Percentiles rank a stretch among this genome's conserved stretches.
Conservation (phyloP, 1,284 basidiomycete species). For the Ceratobasidium sp. region DNA sequence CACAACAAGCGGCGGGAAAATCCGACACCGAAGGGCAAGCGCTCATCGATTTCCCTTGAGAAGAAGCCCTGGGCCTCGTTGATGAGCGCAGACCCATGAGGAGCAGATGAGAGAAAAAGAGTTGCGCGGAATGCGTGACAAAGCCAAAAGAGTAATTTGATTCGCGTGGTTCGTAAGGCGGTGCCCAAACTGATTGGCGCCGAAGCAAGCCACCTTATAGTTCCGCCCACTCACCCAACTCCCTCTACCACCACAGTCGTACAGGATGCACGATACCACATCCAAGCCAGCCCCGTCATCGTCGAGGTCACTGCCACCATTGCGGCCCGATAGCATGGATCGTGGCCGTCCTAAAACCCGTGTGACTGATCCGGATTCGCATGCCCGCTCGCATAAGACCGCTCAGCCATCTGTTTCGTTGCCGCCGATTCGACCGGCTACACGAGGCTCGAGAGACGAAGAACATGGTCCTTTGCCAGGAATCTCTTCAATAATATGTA, state of each 20-base stretch:
- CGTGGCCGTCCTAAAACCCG: constrained; percentile 36
- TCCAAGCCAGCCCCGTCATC: constrained; percentile 20
- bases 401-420: constrained; percentile 12
- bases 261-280: constrained; percentile 1
- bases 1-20: neutral
- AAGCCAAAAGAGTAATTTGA: constrained; percentile 11
- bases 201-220: neutral
- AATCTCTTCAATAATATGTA: constrained; percentile 28
- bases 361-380: constrained; percentile 15
- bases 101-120: neutral
- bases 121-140: neutral
- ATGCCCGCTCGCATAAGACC: constrained; percentile 8
- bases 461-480: constrained; percentile 35
- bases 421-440: constrained; percentile 26
- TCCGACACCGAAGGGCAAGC: neutral
- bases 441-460: constrained; percentile 22
- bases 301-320: constrained; percentile 28
- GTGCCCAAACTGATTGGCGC: constrained; percentile 23
- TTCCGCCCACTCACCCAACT: neutral
- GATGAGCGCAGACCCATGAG: constrained; percentile 6
- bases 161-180: neutral
- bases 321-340: neutral
- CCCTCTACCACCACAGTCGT: constrained; percentile 20
- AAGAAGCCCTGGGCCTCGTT: constrained; percentile 1
- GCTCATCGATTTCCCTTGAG: constrained; percentile 10